Conservation (phyloP, 2,329 filamentous ascomycete genomes). For the Tolypocladium album region DNA sequence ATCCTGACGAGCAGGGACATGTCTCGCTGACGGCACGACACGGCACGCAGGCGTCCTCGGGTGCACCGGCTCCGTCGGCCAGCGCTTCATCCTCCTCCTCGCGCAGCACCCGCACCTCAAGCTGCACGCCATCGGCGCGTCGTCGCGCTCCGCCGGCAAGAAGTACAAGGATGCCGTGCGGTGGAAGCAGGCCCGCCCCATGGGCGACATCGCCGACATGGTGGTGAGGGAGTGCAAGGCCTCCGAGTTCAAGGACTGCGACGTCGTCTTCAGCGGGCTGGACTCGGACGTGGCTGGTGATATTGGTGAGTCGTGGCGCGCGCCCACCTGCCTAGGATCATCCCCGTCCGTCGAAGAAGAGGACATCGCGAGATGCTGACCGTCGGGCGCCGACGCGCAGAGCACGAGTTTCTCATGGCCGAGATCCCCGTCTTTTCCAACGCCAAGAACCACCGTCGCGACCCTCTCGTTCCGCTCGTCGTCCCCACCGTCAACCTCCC, state of each 20-base stretch:
- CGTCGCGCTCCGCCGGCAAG: slow-evolving; percentile 81
- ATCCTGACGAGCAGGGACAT: neutral
- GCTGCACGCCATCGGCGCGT: slow-evolving; percentile 83
- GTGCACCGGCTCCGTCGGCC: slow-evolving; percentile 87
- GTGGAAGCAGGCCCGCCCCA: slow-evolving; percentile 87
- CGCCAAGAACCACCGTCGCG: slow-evolving; percentile 90
- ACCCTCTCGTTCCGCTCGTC: slow-evolving; percentile 83
- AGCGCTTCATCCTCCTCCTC: slow-evolving; percentile 89
- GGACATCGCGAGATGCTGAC: neutral
- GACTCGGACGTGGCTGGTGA: slow-evolving; percentile 90
- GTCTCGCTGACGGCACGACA: neutral
- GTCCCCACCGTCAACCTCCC: slow-evolving; percentile 89
- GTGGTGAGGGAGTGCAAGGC: slow-evolving; percentile 79
- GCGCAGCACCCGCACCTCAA: slow-evolving; percentile 78
- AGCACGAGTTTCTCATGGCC: slow-evolving; percentile 82
- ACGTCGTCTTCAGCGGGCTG: slow-evolving; percentile 85
- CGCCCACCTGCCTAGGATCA: too few relatives aligned
- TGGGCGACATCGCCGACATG: slow-evolving; percentile 69
- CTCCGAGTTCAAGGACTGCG: slow-evolving; percentile 76
- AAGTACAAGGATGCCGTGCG: slow-evolving; percentile 87
- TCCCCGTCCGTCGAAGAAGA: neutral
- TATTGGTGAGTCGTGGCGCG: too few relatives aligned
- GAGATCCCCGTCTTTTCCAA: slow-evolving; percentile 93
- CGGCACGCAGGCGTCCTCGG: slow-evolving; percentile 58
- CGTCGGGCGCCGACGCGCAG: slow-evolving; percentile 29